Evolutionary conservation across 2,329 filamentous ascomycete genomes (phyloP).

Genomic region (Orbilia brochopaga): DNA sequence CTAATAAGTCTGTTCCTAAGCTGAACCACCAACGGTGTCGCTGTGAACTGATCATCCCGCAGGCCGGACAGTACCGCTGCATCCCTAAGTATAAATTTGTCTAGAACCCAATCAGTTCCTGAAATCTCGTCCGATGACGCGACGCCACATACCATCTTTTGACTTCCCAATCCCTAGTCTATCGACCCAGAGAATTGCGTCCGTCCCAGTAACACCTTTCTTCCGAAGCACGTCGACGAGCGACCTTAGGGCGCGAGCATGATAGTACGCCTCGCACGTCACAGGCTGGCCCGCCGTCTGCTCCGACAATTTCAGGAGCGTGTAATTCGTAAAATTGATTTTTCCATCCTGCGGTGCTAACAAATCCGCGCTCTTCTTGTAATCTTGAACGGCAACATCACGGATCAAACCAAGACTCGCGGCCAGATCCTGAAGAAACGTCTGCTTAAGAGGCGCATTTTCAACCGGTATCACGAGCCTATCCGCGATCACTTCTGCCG

Average conservation of each 20-base stretch:
- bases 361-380: slow-evolving; percentile 14
- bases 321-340: slow-evolving; percentile 43
- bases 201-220: slow-evolving; percentile 39
- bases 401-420: slow-evolving; percentile 22
- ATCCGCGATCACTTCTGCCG: slow-evolving; percentile 33
- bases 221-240: slow-evolving; percentile 35
- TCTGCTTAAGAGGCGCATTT: slow-evolving; percentile 20
- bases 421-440: slow-evolving; percentile 16
- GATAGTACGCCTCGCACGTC: slow-evolving; percentile 43
- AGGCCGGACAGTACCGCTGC: slow-evolving; percentile 34
- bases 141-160: slow-evolving; percentile 28
- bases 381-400: slow-evolving; percentile 27
- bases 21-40: slow-evolving; percentile 24
- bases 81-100: slow-evolving; percentile 38
- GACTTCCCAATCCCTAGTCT: slow-evolving; percentile 35
- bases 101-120: slow-evolving; percentile 8
- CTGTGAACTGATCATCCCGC: slow-evolving; percentile 39
- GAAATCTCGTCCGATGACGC: background rate
- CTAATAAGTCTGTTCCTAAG: slow-evolving; percentile 45
- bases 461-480: slow-evolving; percentile 32
- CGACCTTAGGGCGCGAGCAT: slow-evolving; percentile 40
- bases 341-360: slow-evolving; percentile 27
- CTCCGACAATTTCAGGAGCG: slow-evolving; percentile 30
- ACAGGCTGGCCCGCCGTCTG: slow-evolving; percentile 21
- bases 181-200: slow-evolving; percentile 41